Evolutionary conservation across 495 filamentous ascomycete genomes (phyloP).

Genomic region (Penicilliopsis zonata): DNA sequence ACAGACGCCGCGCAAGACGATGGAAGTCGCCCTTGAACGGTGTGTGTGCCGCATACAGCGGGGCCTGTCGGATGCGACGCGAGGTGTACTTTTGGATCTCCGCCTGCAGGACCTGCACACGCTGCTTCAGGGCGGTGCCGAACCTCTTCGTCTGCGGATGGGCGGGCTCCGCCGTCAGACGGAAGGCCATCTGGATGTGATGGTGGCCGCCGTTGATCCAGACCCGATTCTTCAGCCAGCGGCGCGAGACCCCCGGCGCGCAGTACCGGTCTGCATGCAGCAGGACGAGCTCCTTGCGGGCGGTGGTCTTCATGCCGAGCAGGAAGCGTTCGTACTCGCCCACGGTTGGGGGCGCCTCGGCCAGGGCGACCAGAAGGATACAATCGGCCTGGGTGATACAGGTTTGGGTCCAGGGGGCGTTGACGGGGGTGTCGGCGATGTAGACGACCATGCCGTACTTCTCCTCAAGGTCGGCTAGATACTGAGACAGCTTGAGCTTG

Average conservation of each 20-base stretch:
- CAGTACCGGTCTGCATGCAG: slow-evolving; percentile 88
- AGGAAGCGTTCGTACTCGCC: slow-evolving; percentile 95
- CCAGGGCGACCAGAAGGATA: slow-evolving; percentile 82
- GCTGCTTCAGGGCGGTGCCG: slow-evolving; percentile 76
- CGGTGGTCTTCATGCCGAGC: slow-evolving; percentile 93
- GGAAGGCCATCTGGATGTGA: slow-evolving; percentile 93
- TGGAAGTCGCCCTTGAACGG: slow-evolving; percentile 97
- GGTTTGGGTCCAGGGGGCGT: slow-evolving; percentile 95
- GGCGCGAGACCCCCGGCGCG: slow-evolving; percentile 65
- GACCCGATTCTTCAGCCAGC: slow-evolving; percentile 84
- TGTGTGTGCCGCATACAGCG: slow-evolving; percentile 81
- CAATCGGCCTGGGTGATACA: slow-evolving; percentile 95
- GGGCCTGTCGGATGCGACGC: slow-evolving; percentile 68
- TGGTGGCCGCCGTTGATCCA: slow-evolving; percentile 99
- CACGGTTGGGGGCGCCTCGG: slow-evolving; percentile 78
- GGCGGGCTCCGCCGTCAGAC: slow-evolving; percentile 61
- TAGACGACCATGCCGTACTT: slow-evolving; percentile 94
- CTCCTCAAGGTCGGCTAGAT: slow-evolving; percentile 92
- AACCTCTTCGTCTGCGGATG: slow-evolving; percentile 67
- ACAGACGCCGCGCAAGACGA: slow-evolving; percentile 77
- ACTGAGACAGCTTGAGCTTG: slow-evolving; percentile 90
- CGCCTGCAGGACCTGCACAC: slow-evolving; percentile 88
- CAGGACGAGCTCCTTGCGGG: slow-evolving; percentile 87
- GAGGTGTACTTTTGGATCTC: slow-evolving; percentile 98
- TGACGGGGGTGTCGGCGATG: slow-evolving; percentile 93